Evolutionary conservation across 1,284 basidiomycete genomes (phyloP), one percentile per base, ranked within the genome.

Genomic region (Sporisorium reilianum): DNA sequence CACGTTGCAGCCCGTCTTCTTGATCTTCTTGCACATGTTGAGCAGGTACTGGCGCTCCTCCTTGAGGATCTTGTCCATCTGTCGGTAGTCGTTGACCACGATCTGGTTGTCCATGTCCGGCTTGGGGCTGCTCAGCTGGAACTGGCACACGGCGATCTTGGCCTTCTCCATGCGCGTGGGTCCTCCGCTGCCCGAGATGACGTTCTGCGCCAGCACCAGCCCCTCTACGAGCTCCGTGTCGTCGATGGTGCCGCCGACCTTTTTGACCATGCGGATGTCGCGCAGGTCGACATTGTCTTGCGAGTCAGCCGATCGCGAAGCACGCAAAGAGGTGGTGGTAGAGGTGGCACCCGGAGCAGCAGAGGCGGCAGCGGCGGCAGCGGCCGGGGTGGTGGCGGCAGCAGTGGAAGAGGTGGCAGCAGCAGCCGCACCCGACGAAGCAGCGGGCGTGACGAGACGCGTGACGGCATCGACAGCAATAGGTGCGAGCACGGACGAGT

Each of bases 31-130:
- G 90, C 94, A 97, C 74, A 99, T 90, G 86, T 97, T 98, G 82
- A 99, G 90, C 71, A 99, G 89, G 86, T 99, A 99, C 87, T 97
- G 94, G 50, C 96, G 92, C 78, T 96, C 96, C 87, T 99, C 97
- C 86, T 99, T 99, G 86, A 99, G 91, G 73, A 99, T 96, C 86
- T 97, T 98, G 89, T 99, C 97, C 96, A 99, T 99, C 87, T 99
- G 97, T 40, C 97, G 91, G 88, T 99, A 99, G 87, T 99, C 96
- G 82, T 97, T 99, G 80, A 99, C 97, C 46, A 99, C 92, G 50
- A 99, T 95, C 38, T 97, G 97, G 88, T 99, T 99, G 87, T 99
- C 97, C 97, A 99, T 99, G 84, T 99, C 97, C 9, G 97, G 97
- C 87, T 99, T 99, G 22, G 97, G 97, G 53, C 94, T 93, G 79